Conservation (phyloP, 805 yeast species). For the Metschnikowia lunata region DNA sequence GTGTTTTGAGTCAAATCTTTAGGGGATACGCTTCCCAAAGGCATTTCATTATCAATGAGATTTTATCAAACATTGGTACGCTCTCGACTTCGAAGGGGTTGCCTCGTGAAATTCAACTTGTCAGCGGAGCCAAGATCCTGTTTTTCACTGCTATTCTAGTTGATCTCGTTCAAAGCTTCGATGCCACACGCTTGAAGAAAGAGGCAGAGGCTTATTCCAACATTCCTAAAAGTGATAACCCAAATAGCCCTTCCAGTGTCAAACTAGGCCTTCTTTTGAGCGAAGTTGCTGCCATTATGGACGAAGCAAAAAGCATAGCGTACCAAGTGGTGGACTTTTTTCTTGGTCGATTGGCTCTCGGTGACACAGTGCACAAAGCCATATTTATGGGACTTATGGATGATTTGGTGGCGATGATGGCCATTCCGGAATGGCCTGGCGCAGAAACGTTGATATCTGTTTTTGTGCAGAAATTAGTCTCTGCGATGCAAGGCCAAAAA, state of each 20-base stretch:
- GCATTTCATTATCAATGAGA: constrained; percentile 56
- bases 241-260: constrained; percentile 4
- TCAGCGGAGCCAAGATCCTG: constrained; percentile 47
- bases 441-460: constrained; percentile 32
- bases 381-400: constrained; percentile 34
- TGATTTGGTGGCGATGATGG: constrained; percentile 50
- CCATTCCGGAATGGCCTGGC: constrained; percentile 59
- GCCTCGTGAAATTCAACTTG: constrained; percentile 41
- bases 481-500: constrained; percentile 1
- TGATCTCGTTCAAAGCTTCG: constrained; percentile 36
- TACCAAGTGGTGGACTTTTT: constrained; percentile 8
- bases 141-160: constrained; percentile 44
- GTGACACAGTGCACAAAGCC: constrained; percentile 8
- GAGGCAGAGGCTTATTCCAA: constrained; percentile 1
- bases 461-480: neutral
- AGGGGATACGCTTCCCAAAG: constrained; percentile 47
- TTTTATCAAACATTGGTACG: constrained; percentile 47
- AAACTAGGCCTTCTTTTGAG: constrained; percentile 7
- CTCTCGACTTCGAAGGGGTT: constrained; percentile 42
- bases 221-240: constrained; percentile 6
- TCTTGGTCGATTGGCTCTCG: constrained; percentile 1
- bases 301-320: constrained; percentile 2
- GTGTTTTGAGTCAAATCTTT: constrained; percentile 37
- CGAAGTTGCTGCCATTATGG: neutral
- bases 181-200: constrained; percentile 9